Base-by-base conservation (phyloP, 225 moss, liverwort and hornwort genomes). In the Pleurozium schreberi region DNA sequence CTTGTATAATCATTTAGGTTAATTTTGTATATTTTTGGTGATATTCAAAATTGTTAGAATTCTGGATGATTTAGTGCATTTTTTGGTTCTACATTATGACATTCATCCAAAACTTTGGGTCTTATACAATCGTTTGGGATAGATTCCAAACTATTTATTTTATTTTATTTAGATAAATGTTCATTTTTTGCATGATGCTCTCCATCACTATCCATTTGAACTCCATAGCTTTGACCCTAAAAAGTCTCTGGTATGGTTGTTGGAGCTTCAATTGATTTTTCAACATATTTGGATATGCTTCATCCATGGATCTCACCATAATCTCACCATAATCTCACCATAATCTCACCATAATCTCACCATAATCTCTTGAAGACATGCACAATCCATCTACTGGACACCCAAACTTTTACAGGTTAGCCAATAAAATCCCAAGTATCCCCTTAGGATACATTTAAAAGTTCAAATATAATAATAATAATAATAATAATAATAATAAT, bases 301-400 rank as follows among this genome's bases (percentile, higher is more conserved):
- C 31, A 75, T 75, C 1, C 0, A 0, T 33, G 43, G 28, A n/a
- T n/a, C 0, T 16, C 9, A 71, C 14, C 9, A 45, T 26, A 28
- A 73, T 6, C 5, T 28, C 10, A n/a, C n/a, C n/a, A n/a, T n/a
- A n/a, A n/a, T n/a, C 0, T 16, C 9, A 71, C 14, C 9, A 45
- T 26, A 28, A 73, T 6, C 5, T 28, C 10, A n/a, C n/a, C n/a
- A n/a, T n/a, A n/a, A n/a, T n/a, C 0, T 16, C 9, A 71, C 14
- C 9, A 45, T 26, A 28, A 73, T 6, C 5, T 28, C 10, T 73
- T 28, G 3, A 71, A 71, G 26, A 70, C n/a, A n/a, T n/a, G n/a
- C n/a, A n/a, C n/a, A n/a, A n/a, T n/a, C n/a, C n/a, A n/a, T n/a
- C n/a, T n/a, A n/a, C n/a, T n/a, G n/a, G n/a, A n/a, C 11, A 30